Evolutionary conservation across 768 basidiomycete species (phyloP), one percentile per base, ranked within the genome.

Genomic region (Cystobasidium tubakii): DNA sequence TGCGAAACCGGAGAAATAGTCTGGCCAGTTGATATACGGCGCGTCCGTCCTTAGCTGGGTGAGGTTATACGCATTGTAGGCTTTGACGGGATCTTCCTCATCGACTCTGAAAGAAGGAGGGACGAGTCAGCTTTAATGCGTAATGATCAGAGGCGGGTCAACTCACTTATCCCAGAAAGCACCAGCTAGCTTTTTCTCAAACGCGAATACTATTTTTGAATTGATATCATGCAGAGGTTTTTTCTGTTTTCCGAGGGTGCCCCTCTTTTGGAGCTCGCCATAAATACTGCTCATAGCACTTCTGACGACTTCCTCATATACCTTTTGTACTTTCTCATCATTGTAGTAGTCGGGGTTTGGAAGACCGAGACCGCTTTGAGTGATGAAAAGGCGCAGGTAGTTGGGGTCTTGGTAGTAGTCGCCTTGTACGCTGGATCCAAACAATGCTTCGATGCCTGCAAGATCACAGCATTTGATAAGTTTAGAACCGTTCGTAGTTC

Each of bases 1-100:
- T 0, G 89, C 86, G 80, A 91, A 94, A 0, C 90, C 84, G 0
- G 95, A 86, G 73, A 97, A 88, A 81, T 96, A 99, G n/a, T 87
- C 84, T 0, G 86, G 84, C 81, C 95, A 91, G 76, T 90, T 84
- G 76, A 99, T 86, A 80, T 92, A 86, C 0, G 89, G 86, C 3
- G 82, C 0, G 86, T 82, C 21, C 84, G 83, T 33, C 87, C 87
- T 0, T 73, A 98, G 85, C 44, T 89, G 88, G 19, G 85, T 83
- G 69, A 92, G 83, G 1, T 86, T 83, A 50, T 86, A 84, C 6
- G 92, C 92, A 80, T 98, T 98, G 82, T 99, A 97, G 0, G 91
- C 90, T 55, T 84, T 88, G 57, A 91, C 83, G 1, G 94, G 94
- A 80, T 97, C 89, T 80, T 88, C 80, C 31, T 83, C 87, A 74